Evolutionary conservation across 371 early-diverging fungal species (phyloP).

Genomic region (Zopfochytrium polystomum): DNA sequence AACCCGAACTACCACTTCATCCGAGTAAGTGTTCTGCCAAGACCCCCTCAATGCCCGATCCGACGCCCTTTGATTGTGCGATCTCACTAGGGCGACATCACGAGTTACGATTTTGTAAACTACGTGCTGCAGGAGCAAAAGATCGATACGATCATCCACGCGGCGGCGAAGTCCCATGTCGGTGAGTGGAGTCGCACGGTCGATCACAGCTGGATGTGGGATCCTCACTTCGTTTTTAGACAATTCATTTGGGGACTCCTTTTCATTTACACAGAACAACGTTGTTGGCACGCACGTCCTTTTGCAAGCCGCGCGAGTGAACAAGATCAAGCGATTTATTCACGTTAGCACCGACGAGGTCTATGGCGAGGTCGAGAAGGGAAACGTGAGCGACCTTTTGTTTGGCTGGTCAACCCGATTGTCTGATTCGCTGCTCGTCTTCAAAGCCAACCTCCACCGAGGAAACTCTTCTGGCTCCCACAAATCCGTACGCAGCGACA

Average conservation of each 20-base stretch:
- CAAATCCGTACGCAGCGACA: conserved; percentile 86
- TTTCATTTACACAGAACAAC: conserved; percentile 82
- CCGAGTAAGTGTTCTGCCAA: not conserved
- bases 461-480: conserved; percentile 67
- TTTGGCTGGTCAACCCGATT: not conserved
- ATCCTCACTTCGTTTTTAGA: too few relatives aligned
- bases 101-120: conserved; percentile 65
- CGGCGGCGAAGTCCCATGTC: conserved; percentile 85
- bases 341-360: conserved; percentile 88
- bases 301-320: conserved; percentile 70
- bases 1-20: not conserved
- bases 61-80: not conserved
- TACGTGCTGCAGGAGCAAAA: conserved; percentile 64
- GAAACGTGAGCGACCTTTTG: conserved; percentile 26
- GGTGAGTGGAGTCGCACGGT: conserved; percentile 23
- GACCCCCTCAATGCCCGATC: not conserved
- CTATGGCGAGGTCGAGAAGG: conserved; percentile 65
- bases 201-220: not conserved
- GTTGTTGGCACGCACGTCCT: conserved; percentile 85
- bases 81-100: conserved; percentile 65
- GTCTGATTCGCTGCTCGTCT: not conserved
- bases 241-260: conserved; percentile 80
- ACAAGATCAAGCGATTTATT: conserved; percentile 62
- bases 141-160: conserved; percentile 76
- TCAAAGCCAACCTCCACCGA: conserved; percentile 66